phyloP scores from a whole-genome alignment of 2,329 filamentous ascomycete species.

The Neodidymelliopsis sp. region DNA sequence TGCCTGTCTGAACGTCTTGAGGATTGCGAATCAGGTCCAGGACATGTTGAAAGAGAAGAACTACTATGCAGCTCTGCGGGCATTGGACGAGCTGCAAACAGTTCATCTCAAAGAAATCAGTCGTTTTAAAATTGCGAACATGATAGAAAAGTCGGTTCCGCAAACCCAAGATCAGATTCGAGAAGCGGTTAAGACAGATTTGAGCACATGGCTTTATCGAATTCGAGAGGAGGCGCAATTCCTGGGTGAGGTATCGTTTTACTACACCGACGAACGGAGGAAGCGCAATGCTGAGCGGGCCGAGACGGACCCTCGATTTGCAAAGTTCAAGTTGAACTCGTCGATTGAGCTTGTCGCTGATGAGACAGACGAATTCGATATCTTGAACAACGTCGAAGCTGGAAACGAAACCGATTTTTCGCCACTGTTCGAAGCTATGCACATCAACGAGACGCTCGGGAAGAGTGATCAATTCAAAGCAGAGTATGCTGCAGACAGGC shows the following conservation, averaged over 20 bases:
- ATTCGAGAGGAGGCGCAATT: constrained; percentile 97
- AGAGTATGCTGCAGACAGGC: constrained; percentile 90
- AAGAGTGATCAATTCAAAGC: constrained; percentile 89
- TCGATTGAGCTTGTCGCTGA: constrained; percentile 95
- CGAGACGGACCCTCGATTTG: constrained; percentile 76
- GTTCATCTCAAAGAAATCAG: constrained; percentile 94
- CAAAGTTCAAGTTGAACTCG: constrained; percentile 90
- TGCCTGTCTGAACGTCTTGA: constrained; percentile 89
- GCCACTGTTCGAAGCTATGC: constrained; percentile 90
- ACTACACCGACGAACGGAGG: constrained; percentile 88
- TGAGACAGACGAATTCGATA: constrained; percentile 93
- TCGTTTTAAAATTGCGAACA: constrained; percentile 91
- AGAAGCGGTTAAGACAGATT: constrained; percentile 93
- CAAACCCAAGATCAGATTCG: constrained; percentile 91
- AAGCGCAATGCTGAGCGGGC: constrained; percentile 82
- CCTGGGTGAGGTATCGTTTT: constrained; percentile 93
- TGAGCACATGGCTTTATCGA: constrained; percentile 95
- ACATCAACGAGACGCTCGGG: constrained; percentile 94
- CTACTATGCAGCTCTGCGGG: constrained; percentile 93
- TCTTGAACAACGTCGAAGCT: constrained; percentile 82
- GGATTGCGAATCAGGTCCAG: constrained; percentile 92
- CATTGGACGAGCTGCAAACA: constrained; percentile 93
- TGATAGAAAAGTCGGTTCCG: constrained; percentile 95
- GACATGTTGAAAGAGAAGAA: constrained; percentile 91
- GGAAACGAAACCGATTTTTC: constrained; percentile 94